Conservation (phyloP, 2,329 filamentous ascomycete species). For the Colletotrichum endophyticum region DNA sequence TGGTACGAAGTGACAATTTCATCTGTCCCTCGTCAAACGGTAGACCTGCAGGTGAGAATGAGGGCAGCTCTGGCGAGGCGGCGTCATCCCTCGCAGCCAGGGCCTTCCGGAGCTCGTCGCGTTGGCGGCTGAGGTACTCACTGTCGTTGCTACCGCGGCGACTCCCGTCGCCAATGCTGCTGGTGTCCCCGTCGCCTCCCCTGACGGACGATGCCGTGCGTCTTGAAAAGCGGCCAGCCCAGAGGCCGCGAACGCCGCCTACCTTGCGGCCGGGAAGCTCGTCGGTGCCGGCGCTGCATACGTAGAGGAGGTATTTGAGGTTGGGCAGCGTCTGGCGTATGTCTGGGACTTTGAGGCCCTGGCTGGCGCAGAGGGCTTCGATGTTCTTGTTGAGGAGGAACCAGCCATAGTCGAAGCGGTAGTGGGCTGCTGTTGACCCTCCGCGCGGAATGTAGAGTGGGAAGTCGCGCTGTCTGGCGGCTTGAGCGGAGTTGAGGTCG, state of each 20-base stretch:
- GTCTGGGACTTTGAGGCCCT: conserved; percentile 82
- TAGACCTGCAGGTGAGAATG: conserved; percentile 28
- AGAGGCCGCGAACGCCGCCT: conserved; percentile 65
- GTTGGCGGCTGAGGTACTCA: conserved; percentile 41
- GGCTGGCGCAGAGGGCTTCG: conserved; percentile 68
- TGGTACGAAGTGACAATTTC: conserved; percentile 59
- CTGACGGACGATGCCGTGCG: conserved; percentile 21
- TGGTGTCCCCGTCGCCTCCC: conserved; percentile 39
- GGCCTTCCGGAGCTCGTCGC: conserved; percentile 46
- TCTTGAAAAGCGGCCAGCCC: conserved; percentile 52
- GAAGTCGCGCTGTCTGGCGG: conserved; percentile 68
- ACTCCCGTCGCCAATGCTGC: conserved; percentile 42
- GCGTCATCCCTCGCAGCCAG: conserved; percentile 28
- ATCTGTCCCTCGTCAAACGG: conserved; percentile 52
- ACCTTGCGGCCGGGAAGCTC: conserved; percentile 66
- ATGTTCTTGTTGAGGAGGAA: conserved; percentile 98
- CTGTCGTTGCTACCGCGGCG: conserved; percentile 50
- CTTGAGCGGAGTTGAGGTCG: conserved; percentile 30
- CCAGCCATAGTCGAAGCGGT: conserved; percentile 94
- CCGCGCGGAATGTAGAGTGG: conserved; percentile 74
- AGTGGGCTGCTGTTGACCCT: conserved; percentile 72
- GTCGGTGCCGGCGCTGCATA: conserved; percentile 79
- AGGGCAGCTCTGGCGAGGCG: neutral
- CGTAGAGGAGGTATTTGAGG: conserved; percentile 88
- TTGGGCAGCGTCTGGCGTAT: conserved; percentile 93